Percentiles rank a stretch among this genome's conserved stretches.
These are phyloP conservation scores for Phytophthora megakarya DNA, from an alignment of 352 stramenopile genomes.

Conservation along the genomic window DNA sequence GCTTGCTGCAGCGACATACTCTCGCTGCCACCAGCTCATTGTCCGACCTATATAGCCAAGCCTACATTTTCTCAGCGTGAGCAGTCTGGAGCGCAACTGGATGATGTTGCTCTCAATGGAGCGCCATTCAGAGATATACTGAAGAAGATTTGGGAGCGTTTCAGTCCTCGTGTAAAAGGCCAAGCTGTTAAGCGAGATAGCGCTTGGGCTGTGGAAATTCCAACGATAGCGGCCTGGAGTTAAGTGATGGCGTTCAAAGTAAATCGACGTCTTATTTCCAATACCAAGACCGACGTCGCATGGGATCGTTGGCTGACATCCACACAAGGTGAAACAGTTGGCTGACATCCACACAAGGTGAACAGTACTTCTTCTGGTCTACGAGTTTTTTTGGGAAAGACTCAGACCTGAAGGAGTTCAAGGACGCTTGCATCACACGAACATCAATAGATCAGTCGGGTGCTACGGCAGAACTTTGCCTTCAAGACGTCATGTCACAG, in stretches of 20 bases:
- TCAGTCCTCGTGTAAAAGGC: conserved; percentile 4
- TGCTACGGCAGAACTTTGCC: no score
- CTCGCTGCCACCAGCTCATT: no score
- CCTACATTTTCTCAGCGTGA: no score
- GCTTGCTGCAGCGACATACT: no score
- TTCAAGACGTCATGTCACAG: conserved; percentile 1
- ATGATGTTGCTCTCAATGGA: conserved; percentile 6
- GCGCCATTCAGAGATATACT: conserved; percentile 8
- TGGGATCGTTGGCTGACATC: conserved; percentile 2
- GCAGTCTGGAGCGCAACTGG: no score
- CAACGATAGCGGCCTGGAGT: background rate
- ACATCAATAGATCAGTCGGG: conserved; percentile 9
- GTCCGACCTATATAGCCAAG: no score
- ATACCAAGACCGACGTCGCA: conserved; percentile 1
- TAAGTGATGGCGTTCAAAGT: conserved; percentile 17
- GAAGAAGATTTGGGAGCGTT: background rate
- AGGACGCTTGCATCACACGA: conserved; percentile 7
- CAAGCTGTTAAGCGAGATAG: conserved; percentile 4
- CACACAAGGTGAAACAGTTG: conserved; percentile 3
- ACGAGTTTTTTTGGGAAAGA: no score
- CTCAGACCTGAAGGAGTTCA: conserved; percentile 17
- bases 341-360: no score
- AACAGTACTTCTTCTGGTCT: no score
- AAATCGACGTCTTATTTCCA: background rate
- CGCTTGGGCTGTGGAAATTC: background rate